Evolutionary conservation across 192 early-diverging fungal species (phyloP), one percentile per base, ranked within the genome.

Genomic region (Coemansia sp.): DNA sequence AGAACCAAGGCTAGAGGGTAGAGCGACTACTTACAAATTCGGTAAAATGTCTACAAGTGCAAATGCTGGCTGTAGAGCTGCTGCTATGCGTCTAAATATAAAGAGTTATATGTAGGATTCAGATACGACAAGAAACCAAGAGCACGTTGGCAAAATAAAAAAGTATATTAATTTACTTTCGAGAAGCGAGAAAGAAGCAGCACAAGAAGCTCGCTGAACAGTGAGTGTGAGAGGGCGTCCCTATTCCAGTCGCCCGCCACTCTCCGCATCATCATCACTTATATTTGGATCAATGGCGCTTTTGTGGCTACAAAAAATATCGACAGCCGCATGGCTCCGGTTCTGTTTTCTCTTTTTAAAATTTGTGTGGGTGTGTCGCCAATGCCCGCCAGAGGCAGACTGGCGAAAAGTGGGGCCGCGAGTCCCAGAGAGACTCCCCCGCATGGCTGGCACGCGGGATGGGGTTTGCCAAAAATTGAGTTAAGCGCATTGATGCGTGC

Each of bases 391-490:
- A 50, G 20, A 50, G 47, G 47, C 47, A 50, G 47, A 50, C 47
- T 22, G 47, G 47, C 47, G n/a, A 47, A 18, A 13, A 47, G 46
- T 47, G 46, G 46, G 46, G 46, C 16, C 15, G 15, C 12, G 16
- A 18, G 46, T 47, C 46, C 13, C 57, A 31, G 24, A 60, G 57
- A 61, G 58, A 61, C 47, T 50, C n/a, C 20, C 44, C 47, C 47
- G 47, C 47, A 50, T 50, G 47, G 47, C 47, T 50, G 20, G 47
- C 47, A 50, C 47, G 47, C 47, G 47, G 47, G 47, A 50, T 50
- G 47, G 52, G 52, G 71, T 57, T 67, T 73, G 34, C 71, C 71
- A 73, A 73, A 73, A 73, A 73, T 68, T 68, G 33, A 11, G 22
- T 24, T 68, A 68, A 53, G 53, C 66, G 66, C 66, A 2, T 68